phyloP scores from a whole-genome alignment of 2,329 filamentous ascomycete species.

The Macrophomina tecta region DNA sequence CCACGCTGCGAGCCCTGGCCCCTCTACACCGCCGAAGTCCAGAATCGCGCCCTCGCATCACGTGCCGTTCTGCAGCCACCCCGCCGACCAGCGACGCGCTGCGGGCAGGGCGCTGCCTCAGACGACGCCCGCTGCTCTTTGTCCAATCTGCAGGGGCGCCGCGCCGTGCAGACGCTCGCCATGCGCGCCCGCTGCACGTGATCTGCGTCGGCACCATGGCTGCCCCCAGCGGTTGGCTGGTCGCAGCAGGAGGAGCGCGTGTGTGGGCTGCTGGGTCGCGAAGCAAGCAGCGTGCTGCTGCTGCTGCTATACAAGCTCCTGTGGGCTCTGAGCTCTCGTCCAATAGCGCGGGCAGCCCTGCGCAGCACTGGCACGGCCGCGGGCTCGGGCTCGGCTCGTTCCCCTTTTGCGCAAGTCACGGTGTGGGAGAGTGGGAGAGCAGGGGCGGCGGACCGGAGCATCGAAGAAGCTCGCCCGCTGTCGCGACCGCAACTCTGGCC shows the following conservation, averaged over 20 bases:
- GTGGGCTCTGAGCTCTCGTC: background rate
- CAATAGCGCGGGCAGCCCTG: background rate
- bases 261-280: background rate
- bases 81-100: slow-evolving; percentile 8
- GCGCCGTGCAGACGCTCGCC: background rate
- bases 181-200: background rate
- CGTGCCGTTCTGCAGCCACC: slow-evolving; percentile 19
- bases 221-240: background rate
- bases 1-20: slow-evolving; percentile 22
- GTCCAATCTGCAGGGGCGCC: slow-evolving; percentile 2
- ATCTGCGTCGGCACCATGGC: background rate
- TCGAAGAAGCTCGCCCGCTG: slow-evolving; percentile 21
- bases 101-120: background rate
- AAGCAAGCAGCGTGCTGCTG: background rate
- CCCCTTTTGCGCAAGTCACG: slow-evolving; percentile 24
- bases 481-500: slow-evolving; percentile 24
- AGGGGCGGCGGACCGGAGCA: slow-evolving; percentile 21
- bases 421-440: slow-evolving; percentile 23
- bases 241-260: background rate
- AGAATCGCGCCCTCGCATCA: slow-evolving; percentile 16
- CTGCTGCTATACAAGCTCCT: too few species aligned
- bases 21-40: slow-evolving; percentile 19
- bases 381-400: slow-evolving; percentile 24
- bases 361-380: slow-evolving; percentile 6
- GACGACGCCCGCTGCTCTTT: slow-evolving; percentile 7